Evolutionary conservation across 2,329 filamentous ascomycete genomes (phyloP).

Genomic region (Neurospora sp.): DNA sequence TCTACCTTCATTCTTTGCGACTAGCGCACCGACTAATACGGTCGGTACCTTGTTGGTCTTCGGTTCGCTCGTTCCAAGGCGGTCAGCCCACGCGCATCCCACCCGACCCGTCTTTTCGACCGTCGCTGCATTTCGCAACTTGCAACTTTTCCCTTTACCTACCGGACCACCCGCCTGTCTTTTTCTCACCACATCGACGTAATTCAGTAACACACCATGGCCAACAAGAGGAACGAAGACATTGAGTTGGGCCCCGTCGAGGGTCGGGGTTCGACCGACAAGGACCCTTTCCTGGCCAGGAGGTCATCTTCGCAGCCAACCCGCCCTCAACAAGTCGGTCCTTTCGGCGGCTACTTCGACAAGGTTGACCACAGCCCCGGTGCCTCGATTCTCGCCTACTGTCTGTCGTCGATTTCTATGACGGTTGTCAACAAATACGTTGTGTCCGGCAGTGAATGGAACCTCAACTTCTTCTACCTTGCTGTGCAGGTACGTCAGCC

Average conservation of each 20-base stretch:
- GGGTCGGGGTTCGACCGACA: conserved; percentile 41
- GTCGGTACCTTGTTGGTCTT: background rate
- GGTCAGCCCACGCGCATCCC: background rate
- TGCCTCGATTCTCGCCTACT: conserved; percentile 81
- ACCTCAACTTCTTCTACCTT: conserved; percentile 92
- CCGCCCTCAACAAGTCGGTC: conserved; percentile 20
- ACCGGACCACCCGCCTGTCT: conserved; percentile 6
- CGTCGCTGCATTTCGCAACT: background rate
- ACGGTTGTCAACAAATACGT: conserved; percentile 99
- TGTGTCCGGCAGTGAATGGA: conserved; percentile 82
- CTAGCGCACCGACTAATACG: background rate
- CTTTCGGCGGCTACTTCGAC: conserved; percentile 30
- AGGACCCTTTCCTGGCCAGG: conserved; percentile 40
- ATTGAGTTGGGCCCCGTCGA: conserved; percentile 63
- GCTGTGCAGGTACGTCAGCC: conserved; percentile 71
- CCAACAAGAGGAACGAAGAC: conserved; percentile 84
- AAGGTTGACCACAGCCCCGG: conserved; percentile 65
- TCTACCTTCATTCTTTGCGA: background rate
- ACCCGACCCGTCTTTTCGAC: background rate
- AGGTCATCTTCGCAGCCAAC: conserved; percentile 28
- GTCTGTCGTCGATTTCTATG: conserved; percentile 95
- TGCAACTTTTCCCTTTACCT: conserved; percentile 1
- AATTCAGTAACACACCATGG: conserved; percentile 43
- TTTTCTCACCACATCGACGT: background rate
- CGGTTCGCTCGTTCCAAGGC: background rate